These are phyloP conservation scores for Saccharum officinarum DNA, from an alignment of 176 grass and related monocot genomes.

Conservation along the genomic window DNA sequence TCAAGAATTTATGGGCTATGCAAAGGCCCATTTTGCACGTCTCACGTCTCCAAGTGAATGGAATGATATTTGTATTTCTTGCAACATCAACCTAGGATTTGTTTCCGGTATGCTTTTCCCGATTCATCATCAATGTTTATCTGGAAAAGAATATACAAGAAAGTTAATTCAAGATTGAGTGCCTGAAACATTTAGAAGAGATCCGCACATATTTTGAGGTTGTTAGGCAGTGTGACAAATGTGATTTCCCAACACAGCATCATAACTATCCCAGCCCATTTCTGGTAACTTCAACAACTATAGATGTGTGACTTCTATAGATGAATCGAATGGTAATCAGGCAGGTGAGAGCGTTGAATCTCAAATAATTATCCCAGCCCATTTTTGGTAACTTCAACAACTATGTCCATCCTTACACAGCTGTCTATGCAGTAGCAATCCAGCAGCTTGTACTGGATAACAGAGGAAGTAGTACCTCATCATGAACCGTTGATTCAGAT, in stretches of 20 bases:
- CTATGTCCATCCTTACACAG: slow-evolving; percentile 9
- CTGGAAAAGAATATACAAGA: slow-evolving; percentile 17
- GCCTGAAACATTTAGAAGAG: not conserved
- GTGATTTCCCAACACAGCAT: not conserved
- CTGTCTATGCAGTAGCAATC: not conserved
- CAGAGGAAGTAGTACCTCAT: slow-evolving; percentile 17
- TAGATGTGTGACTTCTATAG: not conserved
- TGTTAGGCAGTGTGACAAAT: not conserved
- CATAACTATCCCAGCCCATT: not conserved
- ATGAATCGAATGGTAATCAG: slow-evolving; percentile 7
- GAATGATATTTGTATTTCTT: not conserved
- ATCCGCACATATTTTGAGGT: not conserved
- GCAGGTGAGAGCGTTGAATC: slow-evolving; percentile 7
- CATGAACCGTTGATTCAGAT: slow-evolving; percentile 19
- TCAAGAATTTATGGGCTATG: not conserved
- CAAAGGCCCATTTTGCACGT: slow-evolving; percentile 18
- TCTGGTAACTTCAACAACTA: no score
- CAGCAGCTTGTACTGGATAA: slow-evolving; percentile 25
- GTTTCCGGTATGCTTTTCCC: not conserved
- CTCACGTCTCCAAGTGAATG: not conserved
- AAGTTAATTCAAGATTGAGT: slow-evolving; percentile 19
- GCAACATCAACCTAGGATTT: slow-evolving; percentile 10
- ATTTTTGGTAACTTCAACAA: slow-evolving; percentile 36
- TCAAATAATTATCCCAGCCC: not conserved
- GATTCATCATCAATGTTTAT: slow-evolving; percentile 21